Percentiles rank a stretch among this genome's conserved stretches.
phyloP scores from a whole-genome alignment of 805 yeast genomes.

The Phaffomyces thermotolerans region DNA sequence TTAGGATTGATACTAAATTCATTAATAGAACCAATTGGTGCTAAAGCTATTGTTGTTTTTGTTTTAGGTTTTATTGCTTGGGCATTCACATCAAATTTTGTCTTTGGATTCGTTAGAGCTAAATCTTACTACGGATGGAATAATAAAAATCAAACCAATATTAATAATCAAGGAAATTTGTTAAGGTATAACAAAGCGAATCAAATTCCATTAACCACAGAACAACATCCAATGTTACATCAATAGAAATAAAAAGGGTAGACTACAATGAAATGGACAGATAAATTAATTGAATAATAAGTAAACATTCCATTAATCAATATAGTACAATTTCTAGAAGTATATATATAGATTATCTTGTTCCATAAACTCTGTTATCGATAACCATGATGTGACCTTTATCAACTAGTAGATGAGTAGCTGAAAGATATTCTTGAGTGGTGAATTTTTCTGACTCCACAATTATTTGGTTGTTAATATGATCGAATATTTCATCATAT shows the following conservation, averaged over 20 bases:
- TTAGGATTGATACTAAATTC: conserved; percentile 56
- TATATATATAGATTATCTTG: background rate
- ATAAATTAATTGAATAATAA: too few species aligned
- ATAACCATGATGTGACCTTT: conserved; percentile 42
- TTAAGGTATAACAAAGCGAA: background rate
- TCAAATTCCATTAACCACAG: background rate
- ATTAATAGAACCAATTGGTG: conserved; percentile 60
- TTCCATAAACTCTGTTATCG: conserved; percentile 27
- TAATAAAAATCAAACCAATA: conserved; percentile 5
- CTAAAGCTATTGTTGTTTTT: conserved; percentile 45
- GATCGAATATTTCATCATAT: conserved; percentile 29
- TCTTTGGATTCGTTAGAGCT: conserved; percentile 60
- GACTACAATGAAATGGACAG: too few species aligned
- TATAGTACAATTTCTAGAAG: background rate
- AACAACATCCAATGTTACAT: background rate
- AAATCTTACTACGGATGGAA: conserved; percentile 33
- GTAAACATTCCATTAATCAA: too few species aligned
- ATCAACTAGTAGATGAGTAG: conserved; percentile 34
- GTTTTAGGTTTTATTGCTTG: conserved; percentile 33
- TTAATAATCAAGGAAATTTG: background rate
- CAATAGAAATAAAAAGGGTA: too few species aligned
- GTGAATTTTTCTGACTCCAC: conserved; percentile 43
- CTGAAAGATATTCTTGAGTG: conserved; percentile 37
- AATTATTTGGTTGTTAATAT: conserved; percentile 34
- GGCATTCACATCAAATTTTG: conserved; percentile 53